Base-by-base conservation (phyloP, 352 stramenopile genomes). In the Pythium brassicae region DNA sequence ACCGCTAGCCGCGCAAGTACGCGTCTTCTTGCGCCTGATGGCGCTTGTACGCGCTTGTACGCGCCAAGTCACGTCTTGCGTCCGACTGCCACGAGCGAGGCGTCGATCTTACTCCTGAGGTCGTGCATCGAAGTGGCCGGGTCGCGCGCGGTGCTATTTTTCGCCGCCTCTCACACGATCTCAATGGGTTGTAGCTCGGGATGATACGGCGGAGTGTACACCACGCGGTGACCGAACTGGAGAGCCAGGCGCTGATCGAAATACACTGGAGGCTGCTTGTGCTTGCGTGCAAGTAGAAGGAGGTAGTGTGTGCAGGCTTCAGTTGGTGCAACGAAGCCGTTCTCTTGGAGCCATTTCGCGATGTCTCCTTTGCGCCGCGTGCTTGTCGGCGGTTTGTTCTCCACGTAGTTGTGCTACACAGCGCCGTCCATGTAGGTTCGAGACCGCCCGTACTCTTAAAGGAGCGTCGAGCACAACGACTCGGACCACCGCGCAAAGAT, bases 401-500 rank as follows among this genome's bases (percentile, higher is more conserved):
- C 19, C 6, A 25, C 39, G 7, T 45, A 45, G 4, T 45, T 45
- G 39, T 45, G 39, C 2, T 45, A 45, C 11, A 14, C 39, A 8
- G 39, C 39, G 7, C 39, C 39, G 39, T 45, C 15, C 39, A 45
- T 45, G 39, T 22, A 45, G 39, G n/a, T 45, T 2, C 2, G 20
- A 14, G 15, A 45, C 11, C 14, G 5, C 15, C 39, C 39, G 14
- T 45, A 45, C 10, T 45, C 39, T 20, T 23, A 14, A 3, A 20
- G 5, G 7, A 23, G 39, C 7, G 11, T 22, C 3, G 39, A 23
- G 19, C 39, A 45, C 1, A 45, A 14, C 14, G 10, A 10, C 8
- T 20, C 25, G 8, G 17, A 23, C 23, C 27, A 39, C n/a, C 10
- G 19, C 25, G 27, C 9, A n/a, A 32, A 53, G 50, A 71, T 43